These are phyloP conservation scores for Nothophytophthora sp. DNA, from an alignment of 352 stramenopile species.

Conservation along the genomic window DNA sequence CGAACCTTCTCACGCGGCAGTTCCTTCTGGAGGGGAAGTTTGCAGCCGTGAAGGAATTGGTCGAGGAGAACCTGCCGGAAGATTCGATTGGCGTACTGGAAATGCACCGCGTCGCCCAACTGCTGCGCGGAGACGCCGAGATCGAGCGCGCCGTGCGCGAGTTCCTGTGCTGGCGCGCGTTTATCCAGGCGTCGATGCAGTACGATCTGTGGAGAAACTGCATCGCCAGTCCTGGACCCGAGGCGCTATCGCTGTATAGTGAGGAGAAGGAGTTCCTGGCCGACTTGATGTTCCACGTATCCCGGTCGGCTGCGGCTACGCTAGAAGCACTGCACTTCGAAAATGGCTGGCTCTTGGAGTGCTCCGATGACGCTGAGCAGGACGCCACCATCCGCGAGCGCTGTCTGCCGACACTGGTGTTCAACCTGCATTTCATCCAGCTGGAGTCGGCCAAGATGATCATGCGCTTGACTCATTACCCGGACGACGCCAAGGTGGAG, in stretches of 20 bases:
- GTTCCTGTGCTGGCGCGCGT: slow-evolving; percentile 72
- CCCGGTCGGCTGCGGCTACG: slow-evolving; percentile 44
- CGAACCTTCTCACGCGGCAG: slow-evolving; percentile 67
- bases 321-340: slow-evolving; percentile 83
- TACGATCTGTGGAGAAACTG: slow-evolving; percentile 80
- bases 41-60: slow-evolving; percentile 51
- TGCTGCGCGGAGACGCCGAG: slow-evolving; percentile 40
- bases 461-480: slow-evolving; percentile 72
- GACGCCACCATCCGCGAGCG: slow-evolving; percentile 43
- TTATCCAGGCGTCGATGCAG: slow-evolving; percentile 58
- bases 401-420: slow-evolving; percentile 71
- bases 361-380: slow-evolving; percentile 42
- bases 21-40: slow-evolving; percentile 80
- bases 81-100: slow-evolving; percentile 71
- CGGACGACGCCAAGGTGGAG: slow-evolving; percentile 49
- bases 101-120: slow-evolving; percentile 48
- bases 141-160: slow-evolving; percentile 62
- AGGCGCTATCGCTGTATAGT: slow-evolving; percentile 47
- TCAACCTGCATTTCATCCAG: slow-evolving; percentile 78
- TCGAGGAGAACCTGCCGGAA: slow-evolving; percentile 59
- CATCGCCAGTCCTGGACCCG: slow-evolving; percentile 27
- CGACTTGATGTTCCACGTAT: slow-evolving; percentile 79
- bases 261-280: slow-evolving; percentile 79
- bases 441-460: slow-evolving; percentile 75
- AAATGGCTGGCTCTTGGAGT: slow-evolving; percentile 70